Conservation (phyloP, 257 asterid genomes). For the Nicotiana benthamiana region DNA sequence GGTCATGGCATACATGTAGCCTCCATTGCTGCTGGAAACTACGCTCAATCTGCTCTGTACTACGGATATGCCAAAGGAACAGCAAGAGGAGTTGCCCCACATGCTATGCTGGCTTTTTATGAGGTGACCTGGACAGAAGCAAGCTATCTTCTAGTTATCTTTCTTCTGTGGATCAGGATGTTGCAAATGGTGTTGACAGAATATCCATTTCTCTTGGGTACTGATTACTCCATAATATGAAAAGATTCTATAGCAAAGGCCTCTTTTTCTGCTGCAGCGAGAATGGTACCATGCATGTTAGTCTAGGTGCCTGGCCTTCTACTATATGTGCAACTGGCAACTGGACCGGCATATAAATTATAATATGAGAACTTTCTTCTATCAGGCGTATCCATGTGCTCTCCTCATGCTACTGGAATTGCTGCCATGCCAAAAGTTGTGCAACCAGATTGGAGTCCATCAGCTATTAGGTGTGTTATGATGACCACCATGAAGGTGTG, state of each 20-base stretch:
- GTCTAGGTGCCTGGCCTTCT: too few species aligned
- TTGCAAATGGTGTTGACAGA: background rate
- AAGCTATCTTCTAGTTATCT: background rate
- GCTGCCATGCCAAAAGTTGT: constrained; percentile 31
- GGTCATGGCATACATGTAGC: constrained; percentile 1
- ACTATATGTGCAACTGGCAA: too few species aligned
- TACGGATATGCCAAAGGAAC: background rate
- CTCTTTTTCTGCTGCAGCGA: constrained; percentile 20
- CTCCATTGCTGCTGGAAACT: background rate
- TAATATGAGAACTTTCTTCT: constrained; percentile 14
- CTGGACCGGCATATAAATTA: too few species aligned
- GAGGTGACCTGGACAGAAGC: constrained; percentile 9
- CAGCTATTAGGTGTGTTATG: constrained; percentile 34
- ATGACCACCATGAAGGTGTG: constrained; percentile 19
- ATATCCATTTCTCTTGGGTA: background rate
- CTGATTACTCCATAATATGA: background rate
- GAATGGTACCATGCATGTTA: background rate
- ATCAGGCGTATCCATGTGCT: constrained; percentile 33
- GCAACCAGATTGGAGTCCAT: constrained; percentile 36
- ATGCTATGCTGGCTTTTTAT: background rate
- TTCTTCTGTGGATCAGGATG: background rate
- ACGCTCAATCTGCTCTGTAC: background rate
- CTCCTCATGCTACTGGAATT: constrained; percentile 32
- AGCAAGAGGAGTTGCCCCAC: background rate
- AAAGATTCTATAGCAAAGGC: constrained; percentile 22